Evolutionary conservation across 75 land plant genomes (phyloP).

Genomic region (Cupressus sempervirens): DNA sequence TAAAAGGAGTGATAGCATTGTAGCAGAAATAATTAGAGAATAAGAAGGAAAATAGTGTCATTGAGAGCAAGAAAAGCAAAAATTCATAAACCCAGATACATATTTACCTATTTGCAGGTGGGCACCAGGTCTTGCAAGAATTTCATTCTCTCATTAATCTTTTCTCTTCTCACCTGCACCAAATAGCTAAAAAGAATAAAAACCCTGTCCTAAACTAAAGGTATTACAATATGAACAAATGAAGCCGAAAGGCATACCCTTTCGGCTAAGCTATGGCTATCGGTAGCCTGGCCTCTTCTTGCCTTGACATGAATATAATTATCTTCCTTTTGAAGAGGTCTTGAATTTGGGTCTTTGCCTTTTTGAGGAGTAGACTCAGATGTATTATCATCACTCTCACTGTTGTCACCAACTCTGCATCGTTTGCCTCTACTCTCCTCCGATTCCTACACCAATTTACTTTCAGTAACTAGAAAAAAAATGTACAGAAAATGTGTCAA

Average conservation of each 20-base stretch:
- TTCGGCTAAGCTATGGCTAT: constrained; percentile 31
- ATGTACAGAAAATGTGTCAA: background rate
- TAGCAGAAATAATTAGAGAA: too few species aligned
- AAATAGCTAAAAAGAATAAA: background rate
- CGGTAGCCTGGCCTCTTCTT: constrained; percentile 28
- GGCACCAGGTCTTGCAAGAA: constrained; percentile 40
- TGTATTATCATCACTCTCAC: constrained; percentile 28
- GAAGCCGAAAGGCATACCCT: constrained; percentile 12
- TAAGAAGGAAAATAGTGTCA: too few species aligned
- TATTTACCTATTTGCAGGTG: constrained; percentile 40
- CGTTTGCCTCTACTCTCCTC: constrained; percentile 16
- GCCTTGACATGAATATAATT: constrained; percentile 27
- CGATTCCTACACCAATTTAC: background rate
- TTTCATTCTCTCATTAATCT: constrained; percentile 49
- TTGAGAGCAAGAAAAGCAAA: too few species aligned
- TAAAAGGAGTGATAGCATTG: too few species aligned
- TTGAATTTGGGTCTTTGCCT: constrained; percentile 22
- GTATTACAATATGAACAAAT: background rate
- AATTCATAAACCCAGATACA: too few species aligned
- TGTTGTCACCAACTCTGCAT: constrained; percentile 9
- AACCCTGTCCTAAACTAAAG: background rate
- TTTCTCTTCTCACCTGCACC: constrained; percentile 38
- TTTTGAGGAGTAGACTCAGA: constrained; percentile 30
- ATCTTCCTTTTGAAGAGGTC: constrained; percentile 29
- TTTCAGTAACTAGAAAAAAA: background rate